Evolutionary conservation across 2,329 filamentous ascomycete species (phyloP), one percentile per base, ranked within the genome.

Genomic region (Colletotrichum cordylinicola): DNA sequence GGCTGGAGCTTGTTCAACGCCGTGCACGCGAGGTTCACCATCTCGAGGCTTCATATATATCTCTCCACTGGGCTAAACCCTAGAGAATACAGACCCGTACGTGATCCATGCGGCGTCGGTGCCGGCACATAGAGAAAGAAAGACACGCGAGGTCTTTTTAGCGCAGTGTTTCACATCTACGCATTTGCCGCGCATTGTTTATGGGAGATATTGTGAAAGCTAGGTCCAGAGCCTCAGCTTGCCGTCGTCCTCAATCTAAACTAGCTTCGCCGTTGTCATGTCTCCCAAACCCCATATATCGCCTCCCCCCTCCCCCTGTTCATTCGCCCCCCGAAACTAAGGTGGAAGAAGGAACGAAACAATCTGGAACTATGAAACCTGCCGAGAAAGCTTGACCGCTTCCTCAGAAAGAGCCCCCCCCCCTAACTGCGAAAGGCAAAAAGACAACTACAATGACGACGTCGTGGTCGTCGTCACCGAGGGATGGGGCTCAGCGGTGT

Each of bases 1-100:
- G 39, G 39, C 39, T 43, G 5, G 39, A 43, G 39, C 39, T 43
- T 43, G 39, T n/a, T 61, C 4, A 10, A 2, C 52, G n/a, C 27
- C 1, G 0, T n/a, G 56, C 24, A 13, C 27, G 56, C 29, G n/a
- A 61, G 37, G 1, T 43, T 55, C 18, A 16, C 2, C 65, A 37
- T 58, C 66, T 58, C 66, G 12, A 39, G 66, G 66, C 48, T 58
- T 68, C 66, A 43, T 10, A 24, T 10, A 24, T n/a, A 16, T 43
- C 39, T 66, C 67, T 70, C 72, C 60, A 74, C 35, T 35, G 27
- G 52, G 39, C 72, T 67, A 52, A 39, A 71, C 72, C 72, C 72
- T 62, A 33, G 52, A 61, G 31, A 67, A 52, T 13, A 21, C 29
- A 18, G 35, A 31, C 48, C 67, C 43, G 48, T 58, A n/a, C 33